A percentile compares a stretch with the other conserved stretches of the same genome.
Conservation (phyloP, 176 grass and related monocot genomes). For the Panicum miliaceum region DNA sequence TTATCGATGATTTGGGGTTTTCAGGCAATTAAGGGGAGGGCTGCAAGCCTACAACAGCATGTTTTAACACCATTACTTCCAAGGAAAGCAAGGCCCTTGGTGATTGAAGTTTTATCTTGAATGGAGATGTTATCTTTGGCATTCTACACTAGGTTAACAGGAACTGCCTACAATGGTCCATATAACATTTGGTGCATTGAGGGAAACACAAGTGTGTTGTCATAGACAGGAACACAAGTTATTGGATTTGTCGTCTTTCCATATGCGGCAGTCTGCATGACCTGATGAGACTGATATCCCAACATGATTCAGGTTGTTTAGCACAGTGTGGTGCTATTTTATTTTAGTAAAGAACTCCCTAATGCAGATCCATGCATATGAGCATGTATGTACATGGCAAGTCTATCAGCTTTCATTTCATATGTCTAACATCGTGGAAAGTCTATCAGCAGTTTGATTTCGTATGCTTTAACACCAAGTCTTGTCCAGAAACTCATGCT, state of each 20-base stretch:
- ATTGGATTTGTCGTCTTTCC: slow-evolving; percentile 17
- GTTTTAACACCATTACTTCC: neutral
- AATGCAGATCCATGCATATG: slow-evolving; percentile 12
- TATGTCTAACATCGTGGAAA: neutral
- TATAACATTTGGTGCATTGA: neutral
- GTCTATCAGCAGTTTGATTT: neutral
- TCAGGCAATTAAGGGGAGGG: neutral
- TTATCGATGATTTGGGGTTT: neutral
- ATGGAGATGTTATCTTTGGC: neutral
- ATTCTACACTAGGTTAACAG: slow-evolving; percentile 20
- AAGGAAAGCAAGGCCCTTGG: slow-evolving; percentile 17
- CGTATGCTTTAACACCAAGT: neutral
- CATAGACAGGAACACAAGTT: neutral
- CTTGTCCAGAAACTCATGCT: neutral
- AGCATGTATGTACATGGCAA: neutral
- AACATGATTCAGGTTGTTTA: slow-evolving; percentile 1
- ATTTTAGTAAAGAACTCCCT: neutral
- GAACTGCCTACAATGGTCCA: neutral
- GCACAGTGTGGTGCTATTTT: slow-evolving; percentile 12
- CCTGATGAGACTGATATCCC: neutral
- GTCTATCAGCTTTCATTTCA: neutral
- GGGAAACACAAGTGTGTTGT: neutral
- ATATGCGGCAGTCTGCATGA: neutral
- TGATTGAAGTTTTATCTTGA: slow-evolving; percentile 16
- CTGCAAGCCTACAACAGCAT: neutral